These are phyloP conservation scores for Lodderomyces theae DNA, from an alignment of 1,139 yeast genomes.

Conservation along the genomic window DNA sequence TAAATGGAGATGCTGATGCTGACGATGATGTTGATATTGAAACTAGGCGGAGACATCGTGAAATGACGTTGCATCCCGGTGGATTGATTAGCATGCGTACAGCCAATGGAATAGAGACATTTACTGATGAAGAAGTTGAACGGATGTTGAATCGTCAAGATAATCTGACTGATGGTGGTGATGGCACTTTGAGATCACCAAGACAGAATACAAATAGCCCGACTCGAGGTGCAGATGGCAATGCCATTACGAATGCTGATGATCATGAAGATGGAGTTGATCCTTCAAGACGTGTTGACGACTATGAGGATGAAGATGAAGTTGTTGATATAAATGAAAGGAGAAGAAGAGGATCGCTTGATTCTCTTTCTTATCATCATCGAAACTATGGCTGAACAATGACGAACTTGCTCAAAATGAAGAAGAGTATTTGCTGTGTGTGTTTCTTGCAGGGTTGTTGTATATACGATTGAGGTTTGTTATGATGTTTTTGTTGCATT, in stretches of 20 bases:
- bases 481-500: too few relatives aligned
- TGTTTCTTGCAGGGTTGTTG: too few relatives aligned
- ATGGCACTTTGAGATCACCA: not conserved
- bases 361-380: not conserved
- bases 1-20: not conserved
- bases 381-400: not conserved
- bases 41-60: conserved; percentile 15
- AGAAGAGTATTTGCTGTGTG: not conserved
- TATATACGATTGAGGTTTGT: too few relatives aligned
- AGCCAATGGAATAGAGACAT: conserved; percentile 46
- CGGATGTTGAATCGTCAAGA: not conserved
- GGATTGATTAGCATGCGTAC: conserved; percentile 56
- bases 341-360: not conserved
- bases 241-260: not conserved
- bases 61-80: conserved; percentile 32
- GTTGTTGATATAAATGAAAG: not conserved
- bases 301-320: not conserved
- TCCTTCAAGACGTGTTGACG: not conserved
- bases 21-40: conserved; percentile 19
- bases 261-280: not conserved
- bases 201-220: not conserved
- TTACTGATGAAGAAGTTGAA: conserved; percentile 9
- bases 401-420: too few relatives aligned
- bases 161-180: not conserved
- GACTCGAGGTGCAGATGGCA: not conserved